Evolutionary conservation across 495 filamentous ascomycete genomes (phyloP), one percentile per base, ranked within the genome.

Genomic region (Xylaria longipes): DNA sequence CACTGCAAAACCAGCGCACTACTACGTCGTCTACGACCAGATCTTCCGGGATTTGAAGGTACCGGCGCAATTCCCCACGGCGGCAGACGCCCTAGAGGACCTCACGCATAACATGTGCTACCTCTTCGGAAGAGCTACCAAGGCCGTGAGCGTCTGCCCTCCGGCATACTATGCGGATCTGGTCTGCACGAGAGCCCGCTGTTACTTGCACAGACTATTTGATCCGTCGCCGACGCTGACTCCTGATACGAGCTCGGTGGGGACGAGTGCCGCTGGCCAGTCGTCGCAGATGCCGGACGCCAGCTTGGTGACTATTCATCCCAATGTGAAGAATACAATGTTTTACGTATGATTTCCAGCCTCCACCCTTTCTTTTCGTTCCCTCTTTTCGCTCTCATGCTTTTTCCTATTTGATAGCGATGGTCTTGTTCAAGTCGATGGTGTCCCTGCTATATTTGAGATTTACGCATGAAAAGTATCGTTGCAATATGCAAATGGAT

Each of bases 151-250:
- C 65, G 80, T 91, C 17, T 90, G 87, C 67, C 89, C 90, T 8
- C 90, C 90, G 0, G 90, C 88, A 1, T 91, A 91, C 78, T 91
- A 91, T 70, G 90, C 90, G 2, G 90, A 92, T 80, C 72, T 91
- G 8, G 84, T 88, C 5, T 91, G 89, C 62, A 86, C 87, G 45
- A 82, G 90, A 5, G 88, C 88, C 0, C 80, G 89, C 20, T 87
- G 86, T 72, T 91, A 91, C 73, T 75, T 91, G 9, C 78, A 80
- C 7, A 79, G 82, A 17, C 46, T 86, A 2, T 88, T 87, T 63
- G 83, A 84, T 57, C 35, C 35, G 35, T 37, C 35, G 35, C 35
- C 35, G 35, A 8, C 35, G 35, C 3, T 37, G 35, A 75, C 79
- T 52, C 64, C 64, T 50, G 74, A 76, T 35, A 78, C 73, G 2